Base-by-base conservation (phyloP, 495 filamentous ascomycete species). In the Rostrohypoxylon terebratum region DNA sequence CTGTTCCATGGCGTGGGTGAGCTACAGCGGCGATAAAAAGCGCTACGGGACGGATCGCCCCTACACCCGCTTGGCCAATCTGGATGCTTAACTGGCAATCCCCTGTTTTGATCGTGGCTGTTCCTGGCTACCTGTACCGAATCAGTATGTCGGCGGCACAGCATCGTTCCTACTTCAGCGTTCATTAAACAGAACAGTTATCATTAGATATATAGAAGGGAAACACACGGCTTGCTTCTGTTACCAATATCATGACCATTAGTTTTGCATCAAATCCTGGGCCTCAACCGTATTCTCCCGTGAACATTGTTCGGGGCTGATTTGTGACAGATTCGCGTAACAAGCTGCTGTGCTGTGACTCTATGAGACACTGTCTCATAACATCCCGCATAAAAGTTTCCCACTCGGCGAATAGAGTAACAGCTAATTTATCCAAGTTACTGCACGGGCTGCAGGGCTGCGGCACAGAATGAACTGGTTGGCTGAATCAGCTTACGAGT, bases 401-500 rank as follows among this genome's bases (percentile, higher is more conserved):
- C 66, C 48, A 62, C 63, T 62, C 38, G 58, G 18, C 10, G 31
- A 14, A 31, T 11, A 53, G 0, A 21, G 45, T 59, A 59, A 23
- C 34, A 61, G 31, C n/a, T 11, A 47, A 57, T 55, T 47, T 61
- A 54, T 25, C 38, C 6, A 42, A 47, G 54, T 16, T 33, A 21
- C 45, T 54, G 51, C 45, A 45, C 44, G 3, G 16, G 13, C 45
- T 47, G 57, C 57, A 16, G n/a, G 11, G 9, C 31, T 31, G 66
- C 50, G 66, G 66, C 66, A n/a, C 51, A 53, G 59, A 62, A 47
- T 62, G 48, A 38, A 18, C 48, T 47, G 21, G 11, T 18, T 18
- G 47, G 65, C 57, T 68, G 38, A 68, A 48, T 68, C 66, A 68
- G 66, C 66, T 69, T 69, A 69, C 51, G 20, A 28, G 59, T 69